Evolutionary conservation across 192 early-diverging fungal species (phyloP).

Genomic region (Diversispora epigaea): DNA sequence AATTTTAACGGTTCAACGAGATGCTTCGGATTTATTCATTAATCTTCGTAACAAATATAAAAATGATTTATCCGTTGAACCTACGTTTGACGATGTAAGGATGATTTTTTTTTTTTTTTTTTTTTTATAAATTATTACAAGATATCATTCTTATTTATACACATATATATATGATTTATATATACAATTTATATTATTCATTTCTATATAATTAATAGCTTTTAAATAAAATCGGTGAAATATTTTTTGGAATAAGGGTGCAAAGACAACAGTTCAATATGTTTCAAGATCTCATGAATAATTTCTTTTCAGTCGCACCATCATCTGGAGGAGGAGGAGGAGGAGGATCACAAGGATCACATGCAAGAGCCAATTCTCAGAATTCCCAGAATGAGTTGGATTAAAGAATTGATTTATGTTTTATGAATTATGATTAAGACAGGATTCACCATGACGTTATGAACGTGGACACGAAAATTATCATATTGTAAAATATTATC

Average conservation of each 20-base stretch:
- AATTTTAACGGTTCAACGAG: conserved; percentile 65
- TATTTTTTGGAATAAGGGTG: conserved; percentile 11
- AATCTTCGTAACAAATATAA: conserved; percentile 36
- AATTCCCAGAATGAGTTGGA: conserved; percentile 3
- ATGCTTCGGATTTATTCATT: conserved; percentile 49
- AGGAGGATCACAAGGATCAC: not conserved
- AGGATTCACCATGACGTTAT: no score
- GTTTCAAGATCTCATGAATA: conserved; percentile 22
- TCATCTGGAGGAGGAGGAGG: no score
- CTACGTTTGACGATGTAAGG: conserved; percentile 42
- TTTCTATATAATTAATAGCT: not conserved
- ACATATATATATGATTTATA: not conserved
- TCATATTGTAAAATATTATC: no score
- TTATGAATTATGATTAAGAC: no score
- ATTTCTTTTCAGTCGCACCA: conserved; percentile 1
- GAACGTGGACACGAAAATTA: no score
- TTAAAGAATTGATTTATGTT: not conserved
- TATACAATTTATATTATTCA: not conserved
- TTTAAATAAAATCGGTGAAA: conserved; percentile 17
- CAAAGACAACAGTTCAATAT: conserved; percentile 31
- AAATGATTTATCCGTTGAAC: conserved; percentile 28
- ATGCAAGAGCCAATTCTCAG: conserved; percentile 2
- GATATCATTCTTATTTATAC: not conserved
- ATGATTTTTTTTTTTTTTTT: no score
- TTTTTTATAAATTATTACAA: not conserved